phyloP scores from a whole-genome alignment of 2,329 filamentous ascomycete genomes.

The Blumeria hordei region DNA sequence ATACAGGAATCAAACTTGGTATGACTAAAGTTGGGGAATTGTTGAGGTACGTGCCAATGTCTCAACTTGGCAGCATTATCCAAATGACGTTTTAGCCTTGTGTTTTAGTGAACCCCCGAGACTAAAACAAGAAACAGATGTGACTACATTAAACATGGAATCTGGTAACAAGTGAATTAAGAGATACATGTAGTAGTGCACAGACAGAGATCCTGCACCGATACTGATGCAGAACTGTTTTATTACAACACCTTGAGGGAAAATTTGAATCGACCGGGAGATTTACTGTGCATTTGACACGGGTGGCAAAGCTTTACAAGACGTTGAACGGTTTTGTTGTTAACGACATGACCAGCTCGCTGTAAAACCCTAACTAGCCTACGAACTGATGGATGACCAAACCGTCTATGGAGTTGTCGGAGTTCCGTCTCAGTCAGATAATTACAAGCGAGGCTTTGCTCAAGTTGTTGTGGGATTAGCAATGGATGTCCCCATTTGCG shows the following conservation, averaged over 20 bases:
- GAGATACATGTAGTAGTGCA: too few species aligned
- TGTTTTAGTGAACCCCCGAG: too few species aligned
- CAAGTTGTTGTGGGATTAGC: not conserved
- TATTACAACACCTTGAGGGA: not conserved
- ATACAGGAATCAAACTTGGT: too few species aligned
- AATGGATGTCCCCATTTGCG: not conserved
- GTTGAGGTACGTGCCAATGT: too few species aligned
- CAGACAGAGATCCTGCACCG: too few species aligned
- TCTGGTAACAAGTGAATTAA: too few species aligned
- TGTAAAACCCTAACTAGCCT: not conserved
- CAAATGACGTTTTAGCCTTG: too few species aligned
- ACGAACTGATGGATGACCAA: not conserved
- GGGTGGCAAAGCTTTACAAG: not conserved
- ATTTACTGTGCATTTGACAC: not conserved
- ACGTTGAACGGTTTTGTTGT: not conserved
- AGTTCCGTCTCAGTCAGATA: not conserved
- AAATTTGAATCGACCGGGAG: not conserved
- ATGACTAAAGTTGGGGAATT: too few species aligned
- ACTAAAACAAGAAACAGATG: too few species aligned
- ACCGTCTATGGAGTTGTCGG: not conserved
- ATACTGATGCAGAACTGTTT: too few species aligned
- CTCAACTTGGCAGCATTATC: too few species aligned
- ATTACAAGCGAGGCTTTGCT: not conserved
- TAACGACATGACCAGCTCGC: not conserved
- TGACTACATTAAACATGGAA: too few species aligned